Base-by-base conservation (phyloP, 352 stramenopile species). In the Halophytophthora polymorphica region DNA sequence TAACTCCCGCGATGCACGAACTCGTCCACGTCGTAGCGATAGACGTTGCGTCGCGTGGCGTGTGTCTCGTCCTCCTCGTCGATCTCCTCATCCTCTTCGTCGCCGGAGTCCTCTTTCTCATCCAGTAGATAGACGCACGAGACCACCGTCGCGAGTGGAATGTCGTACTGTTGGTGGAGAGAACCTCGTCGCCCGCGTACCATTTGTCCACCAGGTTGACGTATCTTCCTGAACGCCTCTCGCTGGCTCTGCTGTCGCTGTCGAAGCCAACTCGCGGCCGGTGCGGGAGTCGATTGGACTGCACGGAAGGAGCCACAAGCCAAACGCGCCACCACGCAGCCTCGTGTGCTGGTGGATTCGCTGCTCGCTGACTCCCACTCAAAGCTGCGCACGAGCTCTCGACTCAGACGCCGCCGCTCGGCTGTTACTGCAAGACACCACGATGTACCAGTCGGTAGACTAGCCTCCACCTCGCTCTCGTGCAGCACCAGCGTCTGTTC, bases 401-500 rank as follows among this genome's bases (percentile, higher is more conserved):
- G 72, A 45, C 52, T 71, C 22, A 66, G 55, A 0, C 14, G 39
- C 45, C 40, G 33, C 11, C 64, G 55, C 15, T 71, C 47, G 0
- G 13, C 36, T 3, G 37, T 45, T 3, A 46, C 33, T 6, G 65
- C 64, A 6, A 42, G 57, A 1, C 56, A n/a, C 80, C 80, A 90
- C 3, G 73, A 70, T 3, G 48, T 45, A 38, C 54, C 31, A 5
- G 50, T 22, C 0, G 45, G 12, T 8, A 87, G 65, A 61, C 57
- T 88, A 3, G 77, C 66, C 40, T 89, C 80, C 10, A 91, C 52
- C 31, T 89, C 64, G 5, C 55, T 77, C 34, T 77, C 60, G n/a
- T 61, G 42, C 7, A 87, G 59, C 11, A 58, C 14, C 10, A 91
- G 19, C 2, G 39, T 58, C 45, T 90, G 74, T 44, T 89, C 65